Conservation (phyloP, 2,329 filamentous ascomycete species). For the Talaromyces marneffei region DNA sequence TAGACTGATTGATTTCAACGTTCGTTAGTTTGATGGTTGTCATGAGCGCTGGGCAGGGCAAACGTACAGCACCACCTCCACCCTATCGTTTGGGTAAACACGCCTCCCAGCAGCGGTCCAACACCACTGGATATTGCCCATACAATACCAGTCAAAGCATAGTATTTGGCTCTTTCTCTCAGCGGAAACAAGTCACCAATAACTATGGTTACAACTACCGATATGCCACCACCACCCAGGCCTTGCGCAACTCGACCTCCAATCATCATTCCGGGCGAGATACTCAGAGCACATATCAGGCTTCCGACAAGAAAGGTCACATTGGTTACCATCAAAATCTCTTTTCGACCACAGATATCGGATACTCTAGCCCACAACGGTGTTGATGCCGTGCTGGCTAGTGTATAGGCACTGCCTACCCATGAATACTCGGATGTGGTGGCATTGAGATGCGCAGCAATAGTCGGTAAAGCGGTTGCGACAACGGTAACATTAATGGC, state of each 20-base stretch:
- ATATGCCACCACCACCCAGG: conserved; percentile 44
- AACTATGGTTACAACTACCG: conserved; percentile 45
- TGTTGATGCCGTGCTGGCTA: conserved; percentile 40
- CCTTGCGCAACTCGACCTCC: conserved; percentile 46
- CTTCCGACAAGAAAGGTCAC: conserved; percentile 50
- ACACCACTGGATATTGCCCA: conserved; percentile 47
- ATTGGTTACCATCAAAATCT: conserved; percentile 46
- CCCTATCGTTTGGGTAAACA: conserved; percentile 18
- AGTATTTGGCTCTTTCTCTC: conserved; percentile 39
- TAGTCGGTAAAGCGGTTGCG: conserved; percentile 53
- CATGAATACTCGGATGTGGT: conserved; percentile 41
- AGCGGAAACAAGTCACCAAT: conserved; percentile 48
- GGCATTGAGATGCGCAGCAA: conserved; percentile 47
- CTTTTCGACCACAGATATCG: conserved; percentile 55
- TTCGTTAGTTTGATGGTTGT: background rate
- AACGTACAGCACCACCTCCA: conserved; percentile 49
- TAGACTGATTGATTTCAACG: background rate
- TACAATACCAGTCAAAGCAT: conserved; percentile 40
- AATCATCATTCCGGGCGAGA: conserved; percentile 46
- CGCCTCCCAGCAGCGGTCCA: conserved; percentile 42
- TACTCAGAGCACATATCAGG: conserved; percentile 45
- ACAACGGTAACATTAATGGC: conserved; percentile 44
- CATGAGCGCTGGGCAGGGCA: background rate
- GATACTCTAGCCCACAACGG: conserved; percentile 33
- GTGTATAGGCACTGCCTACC: conserved; percentile 49